Percentiles rank a stretch among this genome's conserved stretches.
phyloP scores from a whole-genome alignment of 1,139 yeast species.

The Taphrina pruni region DNA sequence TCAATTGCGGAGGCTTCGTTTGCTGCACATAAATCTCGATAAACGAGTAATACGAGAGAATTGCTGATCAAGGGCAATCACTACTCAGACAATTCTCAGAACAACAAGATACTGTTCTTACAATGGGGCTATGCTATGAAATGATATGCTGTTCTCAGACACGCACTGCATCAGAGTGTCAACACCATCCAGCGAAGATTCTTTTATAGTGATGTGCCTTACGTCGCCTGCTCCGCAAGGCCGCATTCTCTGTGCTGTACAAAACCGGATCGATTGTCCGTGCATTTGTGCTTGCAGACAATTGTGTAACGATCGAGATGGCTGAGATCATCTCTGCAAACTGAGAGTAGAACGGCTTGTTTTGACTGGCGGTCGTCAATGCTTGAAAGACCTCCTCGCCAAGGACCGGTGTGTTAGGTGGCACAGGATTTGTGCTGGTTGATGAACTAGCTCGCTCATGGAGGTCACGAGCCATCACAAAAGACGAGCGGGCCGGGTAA shows the following conservation, averaged over 20 bases:
- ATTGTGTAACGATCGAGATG: not conserved
- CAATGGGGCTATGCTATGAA: no score
- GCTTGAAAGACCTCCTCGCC: not conserved
- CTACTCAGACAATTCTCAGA: no score
- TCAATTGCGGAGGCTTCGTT: no score
- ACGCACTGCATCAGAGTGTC: not conserved
- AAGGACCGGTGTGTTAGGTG: not conserved
- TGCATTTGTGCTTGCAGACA: not conserved
- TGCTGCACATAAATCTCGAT: no score
- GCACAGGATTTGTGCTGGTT: not conserved
- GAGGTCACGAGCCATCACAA: not conserved
- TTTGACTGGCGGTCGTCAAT: not conserved
- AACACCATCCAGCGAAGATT: not conserved
- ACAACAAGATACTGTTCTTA: no score
- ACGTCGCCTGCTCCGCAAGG: not conserved
- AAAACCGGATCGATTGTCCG: not conserved
- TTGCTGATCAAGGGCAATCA: no score
- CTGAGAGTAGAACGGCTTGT: conserved; percentile 8
- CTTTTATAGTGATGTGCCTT: not conserved
- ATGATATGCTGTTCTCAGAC: no score
- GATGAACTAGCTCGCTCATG: conserved; percentile 3
- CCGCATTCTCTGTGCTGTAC: not conserved
- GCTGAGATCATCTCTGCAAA: conserved; percentile 9
- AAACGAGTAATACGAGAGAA: no score
- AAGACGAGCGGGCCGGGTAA: conserved; percentile 4